Conservation (phyloP, 495 filamentous ascomycete species). For the Aeminium ludgeri region DNA sequence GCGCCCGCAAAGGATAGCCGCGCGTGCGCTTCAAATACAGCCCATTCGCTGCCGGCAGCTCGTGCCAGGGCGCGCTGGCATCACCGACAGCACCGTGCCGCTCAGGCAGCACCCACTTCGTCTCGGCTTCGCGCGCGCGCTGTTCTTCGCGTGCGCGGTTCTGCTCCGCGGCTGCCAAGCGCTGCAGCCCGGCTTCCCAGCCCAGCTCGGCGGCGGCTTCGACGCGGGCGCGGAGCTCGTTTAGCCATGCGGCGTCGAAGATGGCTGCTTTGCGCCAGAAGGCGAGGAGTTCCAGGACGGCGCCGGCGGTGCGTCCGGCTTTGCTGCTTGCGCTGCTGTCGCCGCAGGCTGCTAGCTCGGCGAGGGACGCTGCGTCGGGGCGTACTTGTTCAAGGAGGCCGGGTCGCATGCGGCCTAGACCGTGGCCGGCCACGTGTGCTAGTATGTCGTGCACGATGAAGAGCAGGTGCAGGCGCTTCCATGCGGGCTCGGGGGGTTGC, state of each 20-base stretch:
- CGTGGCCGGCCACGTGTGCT: background rate
- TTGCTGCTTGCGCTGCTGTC: background rate
- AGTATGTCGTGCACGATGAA: conserved; percentile 8
- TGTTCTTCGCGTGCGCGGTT: background rate
- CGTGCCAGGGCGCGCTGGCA: conserved; percentile 10
- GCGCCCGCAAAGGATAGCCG: conserved; percentile 10
- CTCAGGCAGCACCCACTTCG: background rate
- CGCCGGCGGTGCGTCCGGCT: background rate
- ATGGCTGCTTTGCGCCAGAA: background rate
- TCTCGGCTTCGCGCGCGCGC: background rate
- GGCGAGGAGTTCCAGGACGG: background rate
- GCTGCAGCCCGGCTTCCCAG: background rate
- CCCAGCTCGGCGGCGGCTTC: background rate
- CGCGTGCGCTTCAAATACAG: conserved; percentile 13
- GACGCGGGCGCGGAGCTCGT: background rate
- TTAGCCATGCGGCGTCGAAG: background rate
- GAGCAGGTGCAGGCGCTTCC: conserved; percentile 9
- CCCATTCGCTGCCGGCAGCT: conserved; percentile 13
- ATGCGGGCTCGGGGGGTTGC: conserved; percentile 7
- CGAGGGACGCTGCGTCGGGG: background rate
- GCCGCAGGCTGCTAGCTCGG: background rate
- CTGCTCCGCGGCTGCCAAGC: background rate
- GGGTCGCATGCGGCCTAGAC: background rate
- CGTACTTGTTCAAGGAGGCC: background rate
- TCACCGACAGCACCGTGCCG: conserved; percentile 7